Conservation (phyloP, 148 eudicot species). For the Gaultheria prostrata region DNA sequence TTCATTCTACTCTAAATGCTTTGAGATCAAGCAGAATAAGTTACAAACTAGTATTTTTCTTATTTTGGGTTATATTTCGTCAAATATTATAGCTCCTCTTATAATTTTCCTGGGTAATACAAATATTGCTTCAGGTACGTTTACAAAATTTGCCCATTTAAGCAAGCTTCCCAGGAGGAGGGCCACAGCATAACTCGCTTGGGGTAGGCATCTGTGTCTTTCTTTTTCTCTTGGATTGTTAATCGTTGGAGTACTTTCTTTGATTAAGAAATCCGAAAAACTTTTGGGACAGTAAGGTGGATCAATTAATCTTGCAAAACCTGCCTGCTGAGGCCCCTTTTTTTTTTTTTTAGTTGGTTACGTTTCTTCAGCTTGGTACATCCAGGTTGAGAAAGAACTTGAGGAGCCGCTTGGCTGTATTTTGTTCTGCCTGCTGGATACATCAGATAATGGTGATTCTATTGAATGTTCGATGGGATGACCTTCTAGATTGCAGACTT, state of each 20-base stretch:
- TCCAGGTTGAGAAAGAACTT: slow-evolving; percentile 9
- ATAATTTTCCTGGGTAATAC: slow-evolving; percentile 13
- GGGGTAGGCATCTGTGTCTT: slow-evolving; percentile 54
- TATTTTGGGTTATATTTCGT: neutral
- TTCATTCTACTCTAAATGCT: slow-evolving; percentile 83
- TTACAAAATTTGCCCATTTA: slow-evolving; percentile 89
- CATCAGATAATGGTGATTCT: neutral
- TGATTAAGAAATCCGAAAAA: slow-evolving; percentile 4
- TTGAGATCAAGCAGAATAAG: slow-evolving; percentile 91
- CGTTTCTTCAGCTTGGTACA: neutral
- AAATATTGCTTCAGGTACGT: slow-evolving; percentile 59
- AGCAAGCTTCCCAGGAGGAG: slow-evolving; percentile 86
- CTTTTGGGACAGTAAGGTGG: neutral
- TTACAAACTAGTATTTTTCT: slow-evolving; percentile 26
- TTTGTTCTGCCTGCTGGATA: slow-evolving; percentile 3
- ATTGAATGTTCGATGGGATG: neutral
- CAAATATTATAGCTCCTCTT: neutral
- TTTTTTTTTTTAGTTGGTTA: neutral
- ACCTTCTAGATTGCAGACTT: neutral
- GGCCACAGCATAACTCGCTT: slow-evolving; percentile 82
- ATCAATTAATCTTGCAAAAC: neutral
- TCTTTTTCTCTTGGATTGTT: slow-evolving; percentile 4
- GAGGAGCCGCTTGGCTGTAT: slow-evolving; percentile 7
- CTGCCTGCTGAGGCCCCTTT: neutral
- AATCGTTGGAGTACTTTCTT: neutral